phyloP scores from a whole-genome alignment of 805 yeast genomes.

The Candida insectalens region DNA sequence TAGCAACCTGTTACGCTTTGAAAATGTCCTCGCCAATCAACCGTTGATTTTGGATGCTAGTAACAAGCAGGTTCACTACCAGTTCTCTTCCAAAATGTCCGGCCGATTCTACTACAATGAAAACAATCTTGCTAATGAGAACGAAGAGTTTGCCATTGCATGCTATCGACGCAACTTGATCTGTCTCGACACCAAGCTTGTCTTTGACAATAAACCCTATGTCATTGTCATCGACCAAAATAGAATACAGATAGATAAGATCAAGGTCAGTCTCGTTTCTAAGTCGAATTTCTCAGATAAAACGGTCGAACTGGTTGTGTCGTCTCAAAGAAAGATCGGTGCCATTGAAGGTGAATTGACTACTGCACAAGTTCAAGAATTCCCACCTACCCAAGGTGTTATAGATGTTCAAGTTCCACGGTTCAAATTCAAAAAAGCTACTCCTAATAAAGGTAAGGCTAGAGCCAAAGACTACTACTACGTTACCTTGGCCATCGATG shows the following conservation, averaged over 20 bases:
- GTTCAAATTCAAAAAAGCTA: conserved; percentile 40
- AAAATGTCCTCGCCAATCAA: too few relatives aligned
- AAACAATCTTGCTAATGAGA: conserved; percentile 4
- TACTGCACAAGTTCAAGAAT: not conserved
- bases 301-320: not conserved
- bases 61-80: too few relatives aligned
- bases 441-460: conserved; percentile 41
- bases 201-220: conserved; percentile 6
- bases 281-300: not conserved
- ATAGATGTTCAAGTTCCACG: conserved; percentile 10
- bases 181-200: conserved; percentile 4
- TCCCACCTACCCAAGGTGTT: not conserved
- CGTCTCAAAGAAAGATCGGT: not conserved
- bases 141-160: conserved; percentile 8
- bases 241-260: not conserved
- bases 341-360: not conserved
- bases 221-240: not conserved
- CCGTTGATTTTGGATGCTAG: too few relatives aligned
- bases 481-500: conserved; percentile 1
- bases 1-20: too few relatives aligned
- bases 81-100: too few relatives aligned
- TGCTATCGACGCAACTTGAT: conserved; percentile 16
- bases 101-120: conserved; percentile 14
- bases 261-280: not conserved
- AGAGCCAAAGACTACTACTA: conserved; percentile 36